These are phyloP conservation scores for Tricholoma saponaceum DNA, from an alignment of 768 basidiomycete species.

Conservation along the genomic window DNA sequence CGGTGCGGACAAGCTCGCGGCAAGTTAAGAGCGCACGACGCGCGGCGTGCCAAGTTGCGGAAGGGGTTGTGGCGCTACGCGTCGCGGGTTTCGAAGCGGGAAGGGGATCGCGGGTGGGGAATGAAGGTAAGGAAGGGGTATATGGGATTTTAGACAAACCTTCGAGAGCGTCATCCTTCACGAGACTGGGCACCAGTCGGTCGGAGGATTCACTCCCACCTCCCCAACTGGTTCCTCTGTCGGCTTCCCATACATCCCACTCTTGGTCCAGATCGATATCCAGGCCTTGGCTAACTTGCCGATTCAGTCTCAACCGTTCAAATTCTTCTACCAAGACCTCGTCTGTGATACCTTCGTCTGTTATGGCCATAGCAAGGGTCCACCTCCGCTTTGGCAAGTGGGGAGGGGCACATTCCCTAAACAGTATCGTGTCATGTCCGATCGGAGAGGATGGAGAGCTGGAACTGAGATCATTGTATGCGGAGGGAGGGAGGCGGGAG, in stretches of 20 bases:
- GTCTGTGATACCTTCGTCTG: constrained; percentile 46
- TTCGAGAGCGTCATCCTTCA: neutral
- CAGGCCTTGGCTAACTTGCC: constrained; percentile 5
- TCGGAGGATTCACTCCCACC: constrained; percentile 6
- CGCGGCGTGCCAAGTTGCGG: constrained; percentile 17
- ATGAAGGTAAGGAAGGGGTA: constrained; percentile 21
- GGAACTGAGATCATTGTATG: neutral
- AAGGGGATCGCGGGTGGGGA: constrained; percentile 9
- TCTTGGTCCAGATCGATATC: constrained; percentile 8
- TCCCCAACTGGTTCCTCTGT: neutral
- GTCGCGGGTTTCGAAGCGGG: constrained; percentile 15
- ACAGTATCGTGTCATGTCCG: too few species aligned
- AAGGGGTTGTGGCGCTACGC: constrained; percentile 15
- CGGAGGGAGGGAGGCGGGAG: neutral
- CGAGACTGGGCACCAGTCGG: too few species aligned
- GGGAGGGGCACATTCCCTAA: neutral
- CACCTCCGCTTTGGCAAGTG: constrained; percentile 18
- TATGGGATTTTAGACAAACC: neutral
- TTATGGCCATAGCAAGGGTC: constrained; percentile 47
- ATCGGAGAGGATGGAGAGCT: neutral
- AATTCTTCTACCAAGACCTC: constrained; percentile 45
- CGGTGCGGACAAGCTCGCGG: constrained; percentile 23
- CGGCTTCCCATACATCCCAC: constrained; percentile 15
- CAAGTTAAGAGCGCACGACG: constrained; percentile 22
- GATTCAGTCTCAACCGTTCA: constrained; percentile 34